A percentile compares a stretch with the other conserved stretches of the same genome.
These are phyloP conservation scores for Grosmannia serpens DNA, from an alignment of 2,329 filamentous ascomycete species.

Conservation along the genomic window DNA sequence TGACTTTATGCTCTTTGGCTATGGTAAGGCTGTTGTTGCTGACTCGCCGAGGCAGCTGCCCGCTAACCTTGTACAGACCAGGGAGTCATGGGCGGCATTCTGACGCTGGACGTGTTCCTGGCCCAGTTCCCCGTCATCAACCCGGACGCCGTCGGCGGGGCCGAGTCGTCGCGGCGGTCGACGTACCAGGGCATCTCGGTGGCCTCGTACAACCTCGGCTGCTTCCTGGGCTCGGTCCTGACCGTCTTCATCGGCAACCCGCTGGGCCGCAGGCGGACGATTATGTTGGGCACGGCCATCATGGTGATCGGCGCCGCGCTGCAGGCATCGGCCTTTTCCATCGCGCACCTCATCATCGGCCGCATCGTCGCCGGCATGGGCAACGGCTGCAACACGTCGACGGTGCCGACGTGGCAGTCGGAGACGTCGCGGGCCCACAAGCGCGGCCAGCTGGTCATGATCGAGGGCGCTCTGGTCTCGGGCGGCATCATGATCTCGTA, in stretches of 20 bases:
- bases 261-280: constrained; percentile 28
- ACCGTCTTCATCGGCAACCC: constrained; percentile 25
- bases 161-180: constrained; percentile 29
- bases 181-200: constrained; percentile 34
- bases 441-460: constrained; percentile 49
- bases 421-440: constrained; percentile 47
- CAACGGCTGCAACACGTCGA: constrained; percentile 29
- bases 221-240: constrained; percentile 18
- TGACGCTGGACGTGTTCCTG: constrained; percentile 55
- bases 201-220: constrained; percentile 22
- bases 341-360: constrained; percentile 32
- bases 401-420: constrained; percentile 47
- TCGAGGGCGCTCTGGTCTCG: constrained; percentile 47
- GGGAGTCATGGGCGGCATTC: constrained; percentile 63
- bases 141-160: constrained; percentile 21
- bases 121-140: constrained; percentile 42
- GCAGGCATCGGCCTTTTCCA: constrained; percentile 24
- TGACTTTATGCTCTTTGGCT: constrained; percentile 55
- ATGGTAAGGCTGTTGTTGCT: constrained; percentile 27
- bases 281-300: constrained; percentile 26
- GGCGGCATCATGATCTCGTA: constrained; percentile 46
- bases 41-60: too few relatives aligned
- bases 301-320: constrained; percentile 33
- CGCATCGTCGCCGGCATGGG: constrained; percentile 33
- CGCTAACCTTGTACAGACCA: constrained; percentile 38